A percentile compares a stretch with the other conserved stretches of the same genome.
Conservation (phyloP, 2,329 filamentous ascomycete species). For the Fusarium piperis region DNA sequence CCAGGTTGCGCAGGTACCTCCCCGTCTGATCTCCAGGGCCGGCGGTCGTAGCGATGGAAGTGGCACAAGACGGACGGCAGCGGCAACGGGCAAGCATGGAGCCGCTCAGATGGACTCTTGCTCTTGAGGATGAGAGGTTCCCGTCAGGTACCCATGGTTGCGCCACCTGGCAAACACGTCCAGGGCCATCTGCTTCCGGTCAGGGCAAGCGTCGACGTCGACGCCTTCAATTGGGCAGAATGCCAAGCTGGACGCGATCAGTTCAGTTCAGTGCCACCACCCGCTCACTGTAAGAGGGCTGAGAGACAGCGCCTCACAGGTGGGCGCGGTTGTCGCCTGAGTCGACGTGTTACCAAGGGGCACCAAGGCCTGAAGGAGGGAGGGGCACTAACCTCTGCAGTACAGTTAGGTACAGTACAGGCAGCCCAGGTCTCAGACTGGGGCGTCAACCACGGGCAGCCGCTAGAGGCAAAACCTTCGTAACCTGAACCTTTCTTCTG, state of each 20-base stretch:
- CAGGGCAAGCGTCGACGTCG: conserved; percentile 34
- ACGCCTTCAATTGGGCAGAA: conserved; percentile 33
- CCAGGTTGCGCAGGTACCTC: conserved; percentile 1
- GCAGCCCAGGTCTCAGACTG: conserved; percentile 12
- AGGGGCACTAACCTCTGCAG: neutral
- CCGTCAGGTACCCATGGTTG: conserved; percentile 33
- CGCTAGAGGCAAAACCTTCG: conserved; percentile 52
- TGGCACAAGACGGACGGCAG: conserved; percentile 25
- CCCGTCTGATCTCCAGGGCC: conserved; percentile 7
- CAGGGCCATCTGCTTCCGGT: conserved; percentile 40
- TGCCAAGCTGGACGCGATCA: conserved; percentile 8
- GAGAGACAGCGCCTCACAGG: conserved; percentile 17
- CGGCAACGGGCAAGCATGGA: conserved; percentile 18
- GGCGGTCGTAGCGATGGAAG: neutral
- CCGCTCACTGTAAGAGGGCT: conserved; percentile 35
- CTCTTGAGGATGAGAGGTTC: neutral
- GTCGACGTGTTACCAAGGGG: conserved; percentile 27
- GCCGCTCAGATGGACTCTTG: neutral
- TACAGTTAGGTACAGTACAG: neutral
- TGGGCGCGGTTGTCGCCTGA: conserved; percentile 9
- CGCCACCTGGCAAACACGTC: conserved; percentile 27
- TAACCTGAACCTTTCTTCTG: conserved; percentile 49
- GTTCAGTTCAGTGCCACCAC: neutral
- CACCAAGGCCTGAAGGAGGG: conserved; percentile 18
- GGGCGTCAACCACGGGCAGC: conserved; percentile 44